phyloP scores from a whole-genome alignment of 2,329 filamentous ascomycete genomes.

The Mycocentrospora acerina region DNA sequence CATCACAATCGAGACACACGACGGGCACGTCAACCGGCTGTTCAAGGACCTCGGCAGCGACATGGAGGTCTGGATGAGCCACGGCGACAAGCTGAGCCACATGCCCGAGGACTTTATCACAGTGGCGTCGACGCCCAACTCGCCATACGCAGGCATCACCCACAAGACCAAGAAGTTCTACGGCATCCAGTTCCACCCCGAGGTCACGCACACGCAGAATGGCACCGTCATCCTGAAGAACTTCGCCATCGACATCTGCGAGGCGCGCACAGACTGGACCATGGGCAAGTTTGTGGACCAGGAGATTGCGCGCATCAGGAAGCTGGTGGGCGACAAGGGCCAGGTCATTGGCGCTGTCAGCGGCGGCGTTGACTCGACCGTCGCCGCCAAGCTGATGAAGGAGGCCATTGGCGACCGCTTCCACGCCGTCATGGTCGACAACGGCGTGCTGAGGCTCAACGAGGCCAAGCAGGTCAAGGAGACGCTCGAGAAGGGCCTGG shows the following conservation, averaged over 20 bases:
- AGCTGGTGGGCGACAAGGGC: conserved; percentile 75
- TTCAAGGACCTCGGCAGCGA: conserved; percentile 74
- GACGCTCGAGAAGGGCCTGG: conserved; percentile 74
- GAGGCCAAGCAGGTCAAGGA: conserved; percentile 82
- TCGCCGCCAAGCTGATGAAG: conserved; percentile 82
- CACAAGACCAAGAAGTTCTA: conserved; percentile 71
- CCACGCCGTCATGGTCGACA: conserved; percentile 82
- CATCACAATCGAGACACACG: conserved; percentile 61
- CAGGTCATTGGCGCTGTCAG: conserved; percentile 81
- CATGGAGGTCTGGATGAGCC: conserved; percentile 80
- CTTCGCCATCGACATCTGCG: conserved; percentile 82
- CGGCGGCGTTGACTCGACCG: conserved; percentile 87
- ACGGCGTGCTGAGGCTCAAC: conserved; percentile 80
- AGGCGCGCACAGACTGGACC: conserved; percentile 74
- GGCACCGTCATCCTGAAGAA: conserved; percentile 75
- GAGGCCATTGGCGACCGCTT: conserved; percentile 85
- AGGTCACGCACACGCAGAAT: conserved; percentile 71
- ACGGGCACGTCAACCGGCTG: conserved; percentile 69
- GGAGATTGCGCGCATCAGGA: conserved; percentile 78
- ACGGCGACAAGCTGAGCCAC: conserved; percentile 79
- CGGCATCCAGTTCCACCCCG: conserved; percentile 88
- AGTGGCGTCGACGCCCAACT: conserved; percentile 74
- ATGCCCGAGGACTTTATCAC: conserved; percentile 73
- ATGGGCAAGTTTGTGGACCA: conserved; percentile 82
- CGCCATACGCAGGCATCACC: conserved; percentile 77